Base-by-base conservation (phyloP, 192 early-diverging fungal genomes). In the Coemansia interrupta region DNA sequence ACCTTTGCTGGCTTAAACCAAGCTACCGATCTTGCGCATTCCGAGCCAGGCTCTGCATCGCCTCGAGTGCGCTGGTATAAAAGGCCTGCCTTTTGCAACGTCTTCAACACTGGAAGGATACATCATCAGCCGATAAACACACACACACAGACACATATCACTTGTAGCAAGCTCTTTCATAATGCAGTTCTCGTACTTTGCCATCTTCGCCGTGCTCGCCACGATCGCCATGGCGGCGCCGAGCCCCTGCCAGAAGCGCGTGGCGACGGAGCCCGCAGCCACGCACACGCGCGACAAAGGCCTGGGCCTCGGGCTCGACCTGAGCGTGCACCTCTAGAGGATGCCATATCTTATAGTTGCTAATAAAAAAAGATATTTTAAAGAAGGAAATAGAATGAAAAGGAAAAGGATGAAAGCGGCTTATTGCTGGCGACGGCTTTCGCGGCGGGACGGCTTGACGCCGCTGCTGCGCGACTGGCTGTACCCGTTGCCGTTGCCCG, bases 371-470 rank as follows among this genome's bases (percentile, higher is more conserved):
- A 3, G 2, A 26, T 10, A 5, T 18, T 53, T 38, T 38, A 54
- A 20, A 54, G 19, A 12, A 40, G 4, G 41, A 23, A 19, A 12
- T 2, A 38, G 24, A 15, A 40, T 24, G 23, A 19, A 24, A 24
- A 13, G 26, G 22, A 54, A 17, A 15, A 45, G 22, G 42, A 29
- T 51, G 14, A 49, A 64, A 20, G 43, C 4, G 13, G 1, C 9
- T 72, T 50, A 72, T 44, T 72, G 60, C 55, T 70, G 73, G 11
- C 64, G 55, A 20, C 73, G 63, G 38, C 73, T 76, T 20, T 76
- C 63, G 41, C 60, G 63, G 4, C 73, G 73, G 8, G 73, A 76
- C 22, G 73, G 73, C 17, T 65, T 63, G n/a, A 65, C 54, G 7
- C 66, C 65, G 10, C 58, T 40, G 11, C 67, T 49, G 13, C 29